Conservation (phyloP, 805 yeast genomes). For the Schwanniomyces occidentalis region DNA sequence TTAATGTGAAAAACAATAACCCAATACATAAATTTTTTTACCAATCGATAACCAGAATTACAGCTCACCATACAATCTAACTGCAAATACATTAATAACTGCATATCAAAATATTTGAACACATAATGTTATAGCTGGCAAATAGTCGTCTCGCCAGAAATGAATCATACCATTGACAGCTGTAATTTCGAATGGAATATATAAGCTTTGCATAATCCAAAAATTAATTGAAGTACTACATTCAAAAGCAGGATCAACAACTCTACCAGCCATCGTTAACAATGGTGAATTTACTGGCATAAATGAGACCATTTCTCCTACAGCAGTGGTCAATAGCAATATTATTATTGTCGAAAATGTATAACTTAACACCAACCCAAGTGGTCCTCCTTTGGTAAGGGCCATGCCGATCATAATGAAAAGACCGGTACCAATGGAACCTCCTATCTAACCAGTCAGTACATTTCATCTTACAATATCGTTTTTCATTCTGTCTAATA, state of each 20-base stretch:
- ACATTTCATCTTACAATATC: too few relatives aligned
- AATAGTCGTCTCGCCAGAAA: conserved; percentile 50
- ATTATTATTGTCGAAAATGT: conserved; percentile 34
- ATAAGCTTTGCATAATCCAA: conserved; percentile 44
- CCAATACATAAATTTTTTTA: conserved; percentile 40
- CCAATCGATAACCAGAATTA: conserved; percentile 48
- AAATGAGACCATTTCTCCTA: conserved; percentile 40
- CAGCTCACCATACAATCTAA: conserved; percentile 50
- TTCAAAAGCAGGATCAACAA: conserved; percentile 39
- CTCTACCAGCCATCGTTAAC: conserved; percentile 38
- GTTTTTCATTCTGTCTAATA: too few relatives aligned
- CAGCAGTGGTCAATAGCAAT: conserved; percentile 33
- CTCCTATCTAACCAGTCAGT: too few relatives aligned
- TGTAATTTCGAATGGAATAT: conserved; percentile 49
- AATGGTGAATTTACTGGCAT: conserved; percentile 39
- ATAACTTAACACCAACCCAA: conserved; percentile 32
- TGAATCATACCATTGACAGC: conserved; percentile 56
- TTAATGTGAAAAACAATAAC: conserved; percentile 35
- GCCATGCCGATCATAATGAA: conserved; percentile 37
- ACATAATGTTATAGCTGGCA: conserved; percentile 47
- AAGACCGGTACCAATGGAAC: conserved; percentile 24
- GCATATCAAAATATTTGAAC: conserved; percentile 45
- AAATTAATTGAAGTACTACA: conserved; percentile 33
- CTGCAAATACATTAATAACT: conserved; percentile 46
- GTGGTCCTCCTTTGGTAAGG: conserved; percentile 34